These are phyloP conservation scores for Clitopilus passeckerianus DNA, from an alignment of 768 basidiomycete genomes.

Conservation along the genomic window DNA sequence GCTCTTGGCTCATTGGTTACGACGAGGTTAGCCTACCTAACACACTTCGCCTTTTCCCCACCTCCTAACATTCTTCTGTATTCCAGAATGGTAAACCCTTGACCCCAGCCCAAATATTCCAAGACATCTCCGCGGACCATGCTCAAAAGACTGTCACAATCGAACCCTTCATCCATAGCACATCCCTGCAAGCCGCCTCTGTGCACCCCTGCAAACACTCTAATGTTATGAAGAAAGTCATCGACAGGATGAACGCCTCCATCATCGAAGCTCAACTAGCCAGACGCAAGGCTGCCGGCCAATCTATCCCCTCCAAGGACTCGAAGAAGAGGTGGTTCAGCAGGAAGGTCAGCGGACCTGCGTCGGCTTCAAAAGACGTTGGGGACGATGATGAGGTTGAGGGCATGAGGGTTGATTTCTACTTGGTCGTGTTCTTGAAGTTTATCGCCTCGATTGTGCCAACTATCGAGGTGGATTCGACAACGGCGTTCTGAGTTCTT, in stretches of 20 bases:
- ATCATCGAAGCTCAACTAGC: constrained; percentile 81
- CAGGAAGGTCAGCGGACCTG: constrained; percentile 61
- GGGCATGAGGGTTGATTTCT: constrained; percentile 96
- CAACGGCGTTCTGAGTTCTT: constrained; percentile 55
- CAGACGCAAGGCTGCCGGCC: constrained; percentile 41
- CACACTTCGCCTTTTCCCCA: not conserved
- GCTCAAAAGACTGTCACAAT: constrained; percentile 99
- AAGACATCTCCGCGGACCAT: constrained; percentile 96
- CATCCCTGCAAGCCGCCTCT: constrained; percentile 79
- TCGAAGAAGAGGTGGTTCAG: constrained; percentile 86
- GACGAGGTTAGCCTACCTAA: constrained; percentile 64
- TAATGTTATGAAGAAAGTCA: constrained; percentile 99
- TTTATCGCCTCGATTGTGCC: constrained; percentile 98
- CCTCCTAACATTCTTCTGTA: not conserved
- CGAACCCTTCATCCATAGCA: constrained; percentile 94
- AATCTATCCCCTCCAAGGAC: constrained; percentile 36
- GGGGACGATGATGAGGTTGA: constrained; percentile 71
- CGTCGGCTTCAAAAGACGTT: constrained; percentile 45
- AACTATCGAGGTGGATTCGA: constrained; percentile 98
- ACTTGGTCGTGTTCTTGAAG: constrained; percentile 97
- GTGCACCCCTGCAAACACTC: constrained; percentile 99
- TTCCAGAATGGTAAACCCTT: constrained; percentile 83
- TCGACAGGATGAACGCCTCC: constrained; percentile 94
- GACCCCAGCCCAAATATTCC: constrained; percentile 88
- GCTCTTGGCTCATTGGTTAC: constrained; percentile 96